phyloP scores from a whole-genome alignment of 768 basidiomycete genomes.

The Rhodotorula paludigena region DNA sequence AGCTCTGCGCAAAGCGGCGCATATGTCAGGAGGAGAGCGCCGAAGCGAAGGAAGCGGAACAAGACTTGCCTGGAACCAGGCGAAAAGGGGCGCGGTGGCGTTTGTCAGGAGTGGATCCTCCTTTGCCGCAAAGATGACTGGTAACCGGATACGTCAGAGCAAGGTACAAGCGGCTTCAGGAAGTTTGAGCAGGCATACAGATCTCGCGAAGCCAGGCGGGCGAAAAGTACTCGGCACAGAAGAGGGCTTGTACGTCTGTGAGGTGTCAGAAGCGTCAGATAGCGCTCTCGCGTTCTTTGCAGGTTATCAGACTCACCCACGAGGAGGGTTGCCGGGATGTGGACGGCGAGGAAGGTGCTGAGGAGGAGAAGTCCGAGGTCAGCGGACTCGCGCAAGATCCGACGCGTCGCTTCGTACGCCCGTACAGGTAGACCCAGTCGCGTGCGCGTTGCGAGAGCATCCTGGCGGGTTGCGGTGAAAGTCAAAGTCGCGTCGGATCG shows the following conservation, averaged over 20 bases:
- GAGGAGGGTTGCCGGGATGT: constrained; percentile 64
- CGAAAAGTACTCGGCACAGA: constrained; percentile 54
- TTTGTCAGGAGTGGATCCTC: constrained; percentile 34
- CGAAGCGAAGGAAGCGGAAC: background rate
- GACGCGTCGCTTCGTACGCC: too few relatives aligned
- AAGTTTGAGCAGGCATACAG: constrained; percentile 28
- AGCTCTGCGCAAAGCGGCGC: constrained; percentile 1
- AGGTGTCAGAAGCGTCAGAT: background rate
- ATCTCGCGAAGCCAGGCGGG: constrained; percentile 45
- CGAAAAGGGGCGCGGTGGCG: constrained; percentile 35
- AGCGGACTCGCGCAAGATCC: background rate
- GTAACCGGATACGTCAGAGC: background rate
- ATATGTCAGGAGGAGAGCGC: background rate
- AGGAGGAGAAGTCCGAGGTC: background rate
- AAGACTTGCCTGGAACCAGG: constrained; percentile 27
- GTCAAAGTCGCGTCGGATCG: too few relatives aligned
- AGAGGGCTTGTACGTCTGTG: constrained; percentile 59
- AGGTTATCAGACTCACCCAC: constrained; percentile 48
- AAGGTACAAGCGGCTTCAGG: too few relatives aligned
- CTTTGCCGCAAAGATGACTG: constrained; percentile 19
- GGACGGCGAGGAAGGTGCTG: constrained; percentile 48
- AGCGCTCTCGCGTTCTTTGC: rapidly evolving
- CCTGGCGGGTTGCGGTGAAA: too few relatives aligned
- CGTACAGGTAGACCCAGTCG: constrained; percentile 32
- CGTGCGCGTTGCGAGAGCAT: constrained; percentile 7